These are phyloP conservation scores for Gymnopus androsaceus DNA, from an alignment of 1,284 basidiomycete species.

Conservation along the genomic window DNA sequence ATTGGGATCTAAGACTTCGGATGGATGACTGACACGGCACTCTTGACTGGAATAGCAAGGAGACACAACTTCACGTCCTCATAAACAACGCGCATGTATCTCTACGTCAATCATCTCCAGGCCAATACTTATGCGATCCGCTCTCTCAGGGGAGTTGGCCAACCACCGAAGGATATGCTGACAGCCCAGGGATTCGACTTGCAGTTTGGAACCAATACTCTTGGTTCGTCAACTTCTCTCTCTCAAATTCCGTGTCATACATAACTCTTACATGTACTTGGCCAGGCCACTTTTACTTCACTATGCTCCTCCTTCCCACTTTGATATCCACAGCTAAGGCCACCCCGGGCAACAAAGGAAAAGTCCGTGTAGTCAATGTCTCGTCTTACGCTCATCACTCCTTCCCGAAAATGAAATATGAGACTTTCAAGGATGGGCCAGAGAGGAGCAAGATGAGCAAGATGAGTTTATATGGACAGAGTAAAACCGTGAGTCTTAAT, in stretches of 20 bases:
- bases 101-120: background rate
- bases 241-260: background rate
- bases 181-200: conserved; percentile 61
- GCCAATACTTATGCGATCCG: no score
- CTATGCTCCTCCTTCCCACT: conserved; percentile 45
- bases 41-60: conserved; percentile 24
- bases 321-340: conserved; percentile 37
- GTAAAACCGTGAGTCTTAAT: conserved; percentile 25
- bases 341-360: conserved; percentile 33
- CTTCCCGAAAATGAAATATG: conserved; percentile 19
- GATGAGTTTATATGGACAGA: conserved; percentile 26
- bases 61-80: conserved; percentile 31
- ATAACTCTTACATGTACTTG: background rate
- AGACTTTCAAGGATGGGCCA: conserved; percentile 23
- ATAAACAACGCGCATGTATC: conserved; percentile 25
- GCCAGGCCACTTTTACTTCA: conserved; percentile 49
- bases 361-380: conserved; percentile 42
- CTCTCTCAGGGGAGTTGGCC: conserved; percentile 55
- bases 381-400: conserved; percentile 35
- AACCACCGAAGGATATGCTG: conserved; percentile 39
- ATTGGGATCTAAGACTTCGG: no score
- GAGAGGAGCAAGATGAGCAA: conserved; percentile 19
- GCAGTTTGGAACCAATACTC: conserved; percentile 62
- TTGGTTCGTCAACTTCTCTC: conserved; percentile 36
- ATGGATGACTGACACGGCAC: no score